These are phyloP conservation scores for Phytopythium montanum DNA, from an alignment of 352 stramenopile species.

Conservation along the genomic window DNA sequence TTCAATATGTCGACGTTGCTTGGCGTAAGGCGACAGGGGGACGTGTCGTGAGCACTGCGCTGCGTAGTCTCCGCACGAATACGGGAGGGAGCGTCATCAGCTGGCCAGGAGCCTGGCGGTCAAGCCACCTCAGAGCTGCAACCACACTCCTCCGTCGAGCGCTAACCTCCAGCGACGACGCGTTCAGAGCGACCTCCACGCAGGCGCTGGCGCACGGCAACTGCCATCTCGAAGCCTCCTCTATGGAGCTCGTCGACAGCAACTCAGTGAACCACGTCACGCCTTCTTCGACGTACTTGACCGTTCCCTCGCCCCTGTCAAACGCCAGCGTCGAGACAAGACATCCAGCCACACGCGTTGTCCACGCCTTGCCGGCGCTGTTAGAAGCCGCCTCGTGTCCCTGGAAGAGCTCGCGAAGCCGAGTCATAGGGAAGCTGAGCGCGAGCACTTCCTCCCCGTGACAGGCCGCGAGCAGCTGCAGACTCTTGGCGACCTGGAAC, in stretches of 20 bases:
- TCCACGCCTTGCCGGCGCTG: conserved; percentile 6
- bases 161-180: conserved; percentile 2
- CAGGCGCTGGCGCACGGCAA: conserved; percentile 13
- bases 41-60: conserved; percentile 20
- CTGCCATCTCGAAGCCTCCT: conserved; percentile 6
- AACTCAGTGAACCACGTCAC: conserved; percentile 20
- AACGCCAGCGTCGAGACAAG: conserved; percentile 11
- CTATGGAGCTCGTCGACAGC: conserved; percentile 7
- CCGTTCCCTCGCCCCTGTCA: not conserved
- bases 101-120: conserved; percentile 8
- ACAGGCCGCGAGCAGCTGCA: conserved; percentile 20
- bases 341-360: conserved; percentile 13
- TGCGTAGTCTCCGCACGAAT: conserved; percentile 26
- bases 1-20: not conserved
- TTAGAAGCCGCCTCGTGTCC: conserved; percentile 1
- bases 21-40: not conserved
- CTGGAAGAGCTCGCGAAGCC: conserved; percentile 16
- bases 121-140: conserved; percentile 22
- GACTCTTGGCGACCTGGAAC: conserved; percentile 22
- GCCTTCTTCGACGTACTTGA: conserved; percentile 16
- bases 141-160: conserved; percentile 10
- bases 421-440: conserved; percentile 16
- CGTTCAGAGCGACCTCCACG: conserved; percentile 18
- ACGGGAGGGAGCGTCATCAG: conserved; percentile 12
- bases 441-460: conserved; percentile 12